phyloP scores from a whole-genome alignment of 75 land plant species.

The Pseudotsuga menziesii region DNA sequence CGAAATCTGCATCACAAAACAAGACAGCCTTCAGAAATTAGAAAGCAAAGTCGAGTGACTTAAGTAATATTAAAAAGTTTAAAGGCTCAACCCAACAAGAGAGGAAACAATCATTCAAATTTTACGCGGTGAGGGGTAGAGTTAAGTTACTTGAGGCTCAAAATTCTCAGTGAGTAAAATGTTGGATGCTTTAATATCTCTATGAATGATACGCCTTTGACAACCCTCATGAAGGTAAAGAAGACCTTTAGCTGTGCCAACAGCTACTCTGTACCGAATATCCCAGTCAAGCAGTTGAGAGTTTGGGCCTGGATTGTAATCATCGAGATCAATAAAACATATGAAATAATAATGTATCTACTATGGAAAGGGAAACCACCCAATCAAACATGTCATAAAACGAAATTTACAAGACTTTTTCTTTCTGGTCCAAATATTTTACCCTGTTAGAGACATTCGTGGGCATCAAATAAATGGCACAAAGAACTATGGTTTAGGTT shows the following conservation, averaged over 20 bases:
- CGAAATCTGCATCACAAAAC: conserved; percentile 45
- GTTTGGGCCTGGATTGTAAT: conserved; percentile 7
- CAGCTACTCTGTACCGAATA: conserved; percentile 44
- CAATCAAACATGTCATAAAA: not conserved
- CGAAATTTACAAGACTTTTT: not conserved
- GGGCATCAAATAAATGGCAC: too few species aligned
- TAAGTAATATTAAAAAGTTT: not conserved
- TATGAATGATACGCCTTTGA: conserved; percentile 66
- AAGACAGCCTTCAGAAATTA: not conserved
- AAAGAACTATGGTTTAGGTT: too few species aligned
- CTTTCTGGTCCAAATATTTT: not conserved
- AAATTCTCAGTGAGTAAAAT: conserved; percentile 59
- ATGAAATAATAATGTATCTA: not conserved
- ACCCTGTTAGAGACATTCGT: too few species aligned
- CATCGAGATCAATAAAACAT: not conserved
- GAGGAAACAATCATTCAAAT: not conserved
- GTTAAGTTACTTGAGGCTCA: conserved; percentile 62
- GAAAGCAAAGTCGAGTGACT: not conserved
- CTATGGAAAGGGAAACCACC: not conserved
- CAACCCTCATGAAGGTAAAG: conserved; percentile 62
- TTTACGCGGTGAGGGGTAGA: not conserved
- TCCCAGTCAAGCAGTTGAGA: conserved; percentile 47
- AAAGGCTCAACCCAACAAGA: not conserved
- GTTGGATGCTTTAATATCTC: conserved; percentile 81
- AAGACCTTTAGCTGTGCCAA: conserved; percentile 73